Evolutionary conservation across 768 basidiomycete species (phyloP), one percentile per base, ranked within the genome.

Genomic region (Suillus subluteus): DNA sequence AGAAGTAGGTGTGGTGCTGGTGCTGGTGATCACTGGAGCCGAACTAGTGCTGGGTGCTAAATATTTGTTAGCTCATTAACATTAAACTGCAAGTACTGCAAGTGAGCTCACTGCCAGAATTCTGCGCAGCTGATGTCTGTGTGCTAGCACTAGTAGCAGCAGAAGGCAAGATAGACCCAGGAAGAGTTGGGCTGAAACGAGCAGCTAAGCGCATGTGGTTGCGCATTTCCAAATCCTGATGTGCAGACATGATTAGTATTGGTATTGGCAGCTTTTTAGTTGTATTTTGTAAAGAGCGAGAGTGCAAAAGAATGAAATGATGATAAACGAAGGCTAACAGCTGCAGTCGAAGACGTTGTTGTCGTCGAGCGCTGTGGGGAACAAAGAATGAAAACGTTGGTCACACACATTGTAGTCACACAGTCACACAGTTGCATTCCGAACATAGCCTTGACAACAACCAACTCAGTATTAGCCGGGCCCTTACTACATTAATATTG

Each of bases 201-300:
- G 63, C 72, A 43, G 44, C 68, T 0, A 70, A 44, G 62, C 16
- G 44, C 16, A 30, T n/a, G 13, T n/a, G 66, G 61, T 69, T 41
- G 18, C 59, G 76, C 55, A 62, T 73, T 58, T 77, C 40, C 26
- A 63, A 35, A 21, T 67, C 61, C 59, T 35, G 41, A 56, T 68
- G 63, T 61, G 13, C 41, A 30, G 55, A 40, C 69, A 69, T 69
- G 44, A 7, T 50, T 23, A 23, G 23, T 50, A 23, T 7, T 50
- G 12, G 23, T 66, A 65, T 44, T 43, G 37, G 44, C 52, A 7
- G 18, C 16, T 38, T 12, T 26, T 62, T 62, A 41, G 32, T 50
- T 59, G 67, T 71, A 2, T 59, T 48, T 68, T 70, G 69, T 73
- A 73, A 77, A 37, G 74, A 79, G 64, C 54, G 76, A 65, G 64